phyloP scores from a whole-genome alignment of 2,329 filamentous ascomycete species.

The Epichloe hybrida region DNA sequence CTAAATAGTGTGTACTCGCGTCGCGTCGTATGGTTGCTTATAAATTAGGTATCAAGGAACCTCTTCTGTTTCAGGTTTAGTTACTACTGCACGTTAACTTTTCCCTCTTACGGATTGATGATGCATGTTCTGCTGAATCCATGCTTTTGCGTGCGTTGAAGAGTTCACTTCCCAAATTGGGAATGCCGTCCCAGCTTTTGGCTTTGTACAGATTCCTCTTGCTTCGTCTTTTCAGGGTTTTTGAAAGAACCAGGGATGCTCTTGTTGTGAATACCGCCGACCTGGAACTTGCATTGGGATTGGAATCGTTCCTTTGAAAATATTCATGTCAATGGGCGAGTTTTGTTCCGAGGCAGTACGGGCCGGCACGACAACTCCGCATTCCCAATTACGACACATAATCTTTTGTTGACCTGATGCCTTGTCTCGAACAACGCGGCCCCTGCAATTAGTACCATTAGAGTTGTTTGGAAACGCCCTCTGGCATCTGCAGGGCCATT shows the following conservation, averaged over 20 bases:
- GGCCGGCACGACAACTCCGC: constrained; percentile 66
- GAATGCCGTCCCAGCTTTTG: not conserved
- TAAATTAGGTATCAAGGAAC: too few species aligned
- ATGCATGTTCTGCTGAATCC: constrained; percentile 7
- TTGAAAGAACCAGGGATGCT: constrained; percentile 30
- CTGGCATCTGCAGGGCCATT: not conserved
- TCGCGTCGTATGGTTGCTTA: not conserved
- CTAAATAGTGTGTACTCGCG: not conserved
- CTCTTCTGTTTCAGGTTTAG: too few species aligned
- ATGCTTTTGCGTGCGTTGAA: not conserved
- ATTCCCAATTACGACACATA: constrained; percentile 89
- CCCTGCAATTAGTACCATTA: constrained; percentile 38
- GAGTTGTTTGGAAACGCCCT: not conserved
- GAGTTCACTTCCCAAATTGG: constrained; percentile 1
- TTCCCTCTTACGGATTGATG: too few species aligned
- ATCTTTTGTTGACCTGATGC: constrained; percentile 56
- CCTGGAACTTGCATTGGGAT: constrained; percentile 52
- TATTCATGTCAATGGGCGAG: constrained; percentile 12
- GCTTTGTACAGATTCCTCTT: not conserved
- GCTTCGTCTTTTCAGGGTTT: constrained; percentile 11
- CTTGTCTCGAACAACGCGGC: constrained; percentile 59
- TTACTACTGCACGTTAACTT: too few species aligned
- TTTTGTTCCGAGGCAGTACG: constrained; percentile 7
- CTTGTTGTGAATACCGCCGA: constrained; percentile 28
- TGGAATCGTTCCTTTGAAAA: constrained; percentile 43